Evolutionary conservation across 2,329 filamentous ascomycete genomes (phyloP).

Genomic region (Trichoderma cornu-damae): DNA sequence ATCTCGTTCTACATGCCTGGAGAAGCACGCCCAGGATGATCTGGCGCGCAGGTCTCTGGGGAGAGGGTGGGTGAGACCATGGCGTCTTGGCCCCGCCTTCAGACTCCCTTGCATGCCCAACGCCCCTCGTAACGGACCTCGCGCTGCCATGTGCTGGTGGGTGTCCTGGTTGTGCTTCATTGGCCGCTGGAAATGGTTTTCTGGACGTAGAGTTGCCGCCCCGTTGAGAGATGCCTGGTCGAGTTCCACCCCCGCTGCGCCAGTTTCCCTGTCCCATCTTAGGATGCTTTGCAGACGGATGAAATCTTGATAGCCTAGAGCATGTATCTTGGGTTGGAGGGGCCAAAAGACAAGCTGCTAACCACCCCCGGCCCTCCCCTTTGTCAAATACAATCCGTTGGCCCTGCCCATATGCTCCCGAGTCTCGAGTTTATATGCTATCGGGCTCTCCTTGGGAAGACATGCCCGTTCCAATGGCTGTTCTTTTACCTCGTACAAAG

Average conservation of each 20-base stretch:
- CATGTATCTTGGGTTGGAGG: slow-evolving; percentile 29
- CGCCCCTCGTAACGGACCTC: slow-evolving; percentile 33
- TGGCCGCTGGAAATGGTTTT: slow-evolving; percentile 25
- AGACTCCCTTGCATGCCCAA: slow-evolving; percentile 35
- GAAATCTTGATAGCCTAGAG: slow-evolving; percentile 26
- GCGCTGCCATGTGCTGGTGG: slow-evolving; percentile 35
- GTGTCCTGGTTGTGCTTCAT: slow-evolving; percentile 26
- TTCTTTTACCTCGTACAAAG: slow-evolving; percentile 31
- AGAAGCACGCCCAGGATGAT: slow-evolving; percentile 18
- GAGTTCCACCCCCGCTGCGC: slow-evolving; percentile 22
- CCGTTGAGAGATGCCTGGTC: slow-evolving; percentile 24
- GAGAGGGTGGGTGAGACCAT: slow-evolving; percentile 26
- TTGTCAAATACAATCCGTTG: slow-evolving; percentile 33
- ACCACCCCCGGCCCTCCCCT: slow-evolving; percentile 31
- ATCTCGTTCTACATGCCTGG: slow-evolving; percentile 33
- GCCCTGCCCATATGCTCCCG: slow-evolving; percentile 29
- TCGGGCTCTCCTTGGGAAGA: slow-evolving; percentile 29
- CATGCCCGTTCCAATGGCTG: slow-evolving; percentile 36
- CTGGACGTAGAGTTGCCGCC: slow-evolving; percentile 25
- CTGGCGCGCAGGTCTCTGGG: slow-evolving; percentile 21
- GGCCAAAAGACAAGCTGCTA: slow-evolving; percentile 22
- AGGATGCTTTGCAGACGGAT: slow-evolving; percentile 31
- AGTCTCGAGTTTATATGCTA: slow-evolving; percentile 38
- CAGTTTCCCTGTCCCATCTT: slow-evolving; percentile 16
- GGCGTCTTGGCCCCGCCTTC: slow-evolving; percentile 29